These are phyloP conservation scores for Grifola frondosa DNA, from an alignment of 1,284 basidiomycete species.

Conservation along the genomic window DNA sequence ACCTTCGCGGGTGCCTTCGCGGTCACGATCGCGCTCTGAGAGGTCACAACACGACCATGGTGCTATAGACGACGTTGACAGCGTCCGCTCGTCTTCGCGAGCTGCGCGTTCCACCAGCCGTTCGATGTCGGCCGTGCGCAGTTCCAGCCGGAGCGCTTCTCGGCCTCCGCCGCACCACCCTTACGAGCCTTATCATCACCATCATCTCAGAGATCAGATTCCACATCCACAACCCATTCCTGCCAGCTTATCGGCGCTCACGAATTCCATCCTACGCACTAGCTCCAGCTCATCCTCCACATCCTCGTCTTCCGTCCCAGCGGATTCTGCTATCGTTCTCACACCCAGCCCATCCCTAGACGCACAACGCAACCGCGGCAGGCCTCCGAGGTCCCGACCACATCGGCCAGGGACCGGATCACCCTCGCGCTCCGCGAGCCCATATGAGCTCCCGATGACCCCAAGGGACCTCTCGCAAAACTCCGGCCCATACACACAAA, in stretches of 20 bases:
- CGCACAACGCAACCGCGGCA: slow-evolving; percentile 17
- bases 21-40: slow-evolving; percentile 15
- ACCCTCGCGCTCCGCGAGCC: slow-evolving; percentile 28
- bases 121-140: slow-evolving; percentile 23
- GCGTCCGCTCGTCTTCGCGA: slow-evolving; percentile 17
- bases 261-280: slow-evolving; percentile 25
- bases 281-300: slow-evolving; percentile 24
- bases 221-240: slow-evolving; percentile 19
- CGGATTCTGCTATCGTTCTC: slow-evolving; percentile 30
- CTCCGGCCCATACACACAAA: slow-evolving; percentile 7
- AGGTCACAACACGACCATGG: slow-evolving; percentile 17
- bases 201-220: slow-evolving; percentile 14
- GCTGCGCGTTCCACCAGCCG: slow-evolving; percentile 21
- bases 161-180: slow-evolving; percentile 21
- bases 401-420: slow-evolving; percentile 11
- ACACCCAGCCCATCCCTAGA: slow-evolving; percentile 26
- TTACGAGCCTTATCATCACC: slow-evolving; percentile 18
- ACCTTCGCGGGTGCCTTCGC: slow-evolving; percentile 23
- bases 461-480: slow-evolving; percentile 20
- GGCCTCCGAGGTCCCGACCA: slow-evolving; percentile 14
- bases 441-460: slow-evolving; percentile 20
- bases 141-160: slow-evolving; percentile 28
- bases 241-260: slow-evolving; percentile 24
- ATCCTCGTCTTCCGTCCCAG: slow-evolving; percentile 28
- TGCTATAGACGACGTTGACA: slow-evolving; percentile 28